A percentile compares a stretch with the other conserved stretches of the same genome.
phyloP scores from a whole-genome alignment of 768 basidiomycete species.

The Royoungia palumana region DNA sequence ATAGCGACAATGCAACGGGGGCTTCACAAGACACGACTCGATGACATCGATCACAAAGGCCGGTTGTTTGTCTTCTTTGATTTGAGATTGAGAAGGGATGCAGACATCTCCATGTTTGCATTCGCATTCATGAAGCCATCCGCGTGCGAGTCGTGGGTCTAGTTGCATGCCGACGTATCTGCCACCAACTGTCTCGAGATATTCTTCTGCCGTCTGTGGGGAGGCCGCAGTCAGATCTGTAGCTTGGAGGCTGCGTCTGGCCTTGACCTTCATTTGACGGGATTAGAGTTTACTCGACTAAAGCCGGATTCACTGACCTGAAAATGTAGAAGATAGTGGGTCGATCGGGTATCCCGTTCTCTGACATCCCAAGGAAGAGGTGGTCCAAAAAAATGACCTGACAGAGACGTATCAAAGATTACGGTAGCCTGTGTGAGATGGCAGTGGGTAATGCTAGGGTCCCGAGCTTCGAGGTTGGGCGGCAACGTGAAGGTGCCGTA shows the following conservation, averaged over 20 bases:
- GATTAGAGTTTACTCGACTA: neutral
- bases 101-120: slow-evolving; percentile 9
- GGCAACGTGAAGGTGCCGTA: slow-evolving; percentile 12
- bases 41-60: slow-evolving; percentile 14
- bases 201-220: neutral
- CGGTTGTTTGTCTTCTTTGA: neutral
- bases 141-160: slow-evolving; percentile 7
- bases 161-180: slow-evolving; percentile 4
- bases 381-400: neutral
- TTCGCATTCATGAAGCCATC: slow-evolving; percentile 16
- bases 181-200: slow-evolving; percentile 5
- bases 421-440: slow-evolving; percentile 12
- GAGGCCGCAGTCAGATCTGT: too few species aligned
- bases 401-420: neutral
- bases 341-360: neutral
- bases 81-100: neutral
- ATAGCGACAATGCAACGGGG: slow-evolving; percentile 21
- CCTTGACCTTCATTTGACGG: too few species aligned
- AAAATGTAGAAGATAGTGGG: slow-evolving; percentile 4
- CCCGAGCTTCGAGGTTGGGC: neutral
- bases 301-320: slow-evolving; percentile 1
- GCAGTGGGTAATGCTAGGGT: slow-evolving; percentile 10
- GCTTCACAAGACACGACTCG: slow-evolving; percentile 15
- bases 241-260: too few species aligned
- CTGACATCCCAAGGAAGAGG: slow-evolving; percentile 11